Conservation (phyloP, 83 land plant species). For the Isoetes engelmannii region DNA sequence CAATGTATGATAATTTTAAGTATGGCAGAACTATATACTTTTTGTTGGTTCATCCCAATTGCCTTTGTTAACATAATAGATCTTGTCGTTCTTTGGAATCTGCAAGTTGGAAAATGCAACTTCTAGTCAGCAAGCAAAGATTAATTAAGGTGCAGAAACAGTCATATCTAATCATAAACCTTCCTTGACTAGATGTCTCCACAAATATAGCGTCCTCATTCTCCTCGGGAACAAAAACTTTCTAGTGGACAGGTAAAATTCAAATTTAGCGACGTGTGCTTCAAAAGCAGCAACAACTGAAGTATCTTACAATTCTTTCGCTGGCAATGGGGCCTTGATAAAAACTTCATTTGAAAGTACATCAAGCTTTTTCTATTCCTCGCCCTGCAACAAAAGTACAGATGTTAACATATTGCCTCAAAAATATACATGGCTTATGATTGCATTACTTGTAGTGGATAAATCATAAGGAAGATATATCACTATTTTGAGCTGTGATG, state of each 20-base stretch:
- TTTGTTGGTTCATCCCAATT: slow-evolving; percentile 96
- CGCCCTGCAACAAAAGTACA: too few relatives aligned
- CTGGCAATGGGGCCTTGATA: slow-evolving; percentile 46
- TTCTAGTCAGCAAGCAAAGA: too few relatives aligned
- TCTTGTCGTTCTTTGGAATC: slow-evolving; percentile 97
- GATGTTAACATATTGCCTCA: too few relatives aligned
- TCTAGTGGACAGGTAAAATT: slow-evolving; percentile 36
- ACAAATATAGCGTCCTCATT: slow-evolving; percentile 91
- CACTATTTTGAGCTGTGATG: too few relatives aligned
- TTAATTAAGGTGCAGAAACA: too few relatives aligned
- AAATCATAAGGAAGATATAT: too few relatives aligned
- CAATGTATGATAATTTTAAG: too few relatives aligned
- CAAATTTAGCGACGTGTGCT: background rate
- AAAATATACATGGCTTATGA: too few relatives aligned
- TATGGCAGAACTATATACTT: slow-evolving; percentile 32
- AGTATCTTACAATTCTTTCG: slow-evolving; percentile 71
- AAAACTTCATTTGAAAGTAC: too few relatives aligned
- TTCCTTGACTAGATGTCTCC: slow-evolving; percentile 64
- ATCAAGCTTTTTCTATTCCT: too few relatives aligned
- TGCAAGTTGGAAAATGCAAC: slow-evolving; percentile 12
- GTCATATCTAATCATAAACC: slow-evolving; percentile 23
- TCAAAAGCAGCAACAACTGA: background rate
- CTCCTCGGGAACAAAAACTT: slow-evolving; percentile 94
- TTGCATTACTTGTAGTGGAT: too few relatives aligned
- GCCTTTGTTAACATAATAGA: slow-evolving; percentile 97